Base-by-base conservation (phyloP, 768 basidiomycete species). In the Tephrocybe sp. region DNA sequence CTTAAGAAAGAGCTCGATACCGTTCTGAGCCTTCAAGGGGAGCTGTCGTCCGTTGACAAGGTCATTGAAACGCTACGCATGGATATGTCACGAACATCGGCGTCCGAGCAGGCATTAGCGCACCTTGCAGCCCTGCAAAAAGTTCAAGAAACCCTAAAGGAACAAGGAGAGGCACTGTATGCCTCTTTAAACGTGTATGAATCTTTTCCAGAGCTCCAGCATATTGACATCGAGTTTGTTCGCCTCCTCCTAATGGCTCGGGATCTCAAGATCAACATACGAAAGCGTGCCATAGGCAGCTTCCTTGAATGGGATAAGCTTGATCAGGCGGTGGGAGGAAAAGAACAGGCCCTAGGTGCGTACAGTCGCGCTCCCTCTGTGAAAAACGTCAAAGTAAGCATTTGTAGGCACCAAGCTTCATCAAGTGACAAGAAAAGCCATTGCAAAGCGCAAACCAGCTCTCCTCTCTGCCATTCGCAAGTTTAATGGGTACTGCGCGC, bases 251-350 rank as follows among this genome's bases (percentile, higher is more conserved):
- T 74, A 1, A 57, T 70, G 48, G 67, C 64, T 3, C 57, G 62
- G 0, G 69, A 74, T 49, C 57, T 72, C 22, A 76, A 74, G 48
- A 69, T 71, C 18, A 71, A 67, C 44, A 69, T 73, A 6, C 51
- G 64, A 8, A 68, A 67, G 45, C 53, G 58, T 13, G 66, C 64
- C 1, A 61, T 71, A 8, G 60, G 62, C 0, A 62, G 61, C n/a
- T 71, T 74, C 34, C 68, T 68, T 25, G 69, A 72, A 37, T 69
- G 66, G 65, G 69, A 73, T 15, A 60, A 55, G 13, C 54, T 66
- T 0, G 63, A 69, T 45, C 63, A 61, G 29, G 69, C 70, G 0
- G 64, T 64, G 6, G 57, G 66, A 1, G 62, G 69, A 1, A 30
- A 50, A 3, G 56, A 67, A 4, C 53, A 69, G 22, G 44, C 66